phyloP scores from a whole-genome alignment of 345 rosid species.

The Eucalyptus microcorys region DNA sequence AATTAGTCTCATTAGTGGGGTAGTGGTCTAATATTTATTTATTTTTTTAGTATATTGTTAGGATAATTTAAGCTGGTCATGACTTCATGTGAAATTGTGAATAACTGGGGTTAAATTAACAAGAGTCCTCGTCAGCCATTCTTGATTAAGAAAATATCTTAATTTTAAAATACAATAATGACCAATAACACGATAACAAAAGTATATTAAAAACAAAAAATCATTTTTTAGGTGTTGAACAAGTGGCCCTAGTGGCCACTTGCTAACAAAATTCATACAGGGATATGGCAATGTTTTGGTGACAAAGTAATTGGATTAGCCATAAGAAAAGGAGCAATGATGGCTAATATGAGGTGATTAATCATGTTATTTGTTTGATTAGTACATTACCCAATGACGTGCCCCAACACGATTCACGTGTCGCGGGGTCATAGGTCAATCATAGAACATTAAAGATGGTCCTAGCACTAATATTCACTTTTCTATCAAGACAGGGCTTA shows the following conservation, averaged over 20 bases:
- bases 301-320: neutral
- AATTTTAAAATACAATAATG: neutral
- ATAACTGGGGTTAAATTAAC: neutral
- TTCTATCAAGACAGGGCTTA: neutral
- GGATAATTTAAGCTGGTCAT: neutral
- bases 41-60: neutral
- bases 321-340: neutral
- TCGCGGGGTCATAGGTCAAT: neutral
- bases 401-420: neutral
- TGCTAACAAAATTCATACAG: neutral
- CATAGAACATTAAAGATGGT: neutral
- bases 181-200: neutral
- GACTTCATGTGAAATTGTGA: neutral
- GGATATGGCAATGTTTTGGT: neutral
- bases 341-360: neutral
- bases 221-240: neutral
- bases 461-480: neutral
- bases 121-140: neutral
- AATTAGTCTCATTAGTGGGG: neutral
- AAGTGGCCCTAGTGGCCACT: neutral
- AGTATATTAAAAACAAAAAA: neutral
- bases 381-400: neutral
- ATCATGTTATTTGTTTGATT: neutral
- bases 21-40: neutral
- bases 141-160: neutral